phyloP scores from a whole-genome alignment of 345 rosid genomes.

The Syzygium grande region DNA sequence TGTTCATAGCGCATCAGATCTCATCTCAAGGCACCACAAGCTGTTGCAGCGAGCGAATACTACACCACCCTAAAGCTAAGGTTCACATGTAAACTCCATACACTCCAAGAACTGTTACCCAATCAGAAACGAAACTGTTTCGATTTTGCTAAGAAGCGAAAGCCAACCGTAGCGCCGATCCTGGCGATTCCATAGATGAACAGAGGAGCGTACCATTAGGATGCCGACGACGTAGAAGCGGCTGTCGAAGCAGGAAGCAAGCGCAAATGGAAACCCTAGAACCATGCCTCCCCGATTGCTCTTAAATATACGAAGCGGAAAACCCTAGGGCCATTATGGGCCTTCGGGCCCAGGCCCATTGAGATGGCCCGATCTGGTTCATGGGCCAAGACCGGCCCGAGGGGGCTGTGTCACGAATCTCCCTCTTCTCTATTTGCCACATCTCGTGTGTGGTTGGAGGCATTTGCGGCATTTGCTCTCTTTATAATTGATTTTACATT shows the following conservation, averaged over 20 bases:
- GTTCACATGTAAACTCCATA: neutral
- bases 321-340: neutral
- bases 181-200: neutral
- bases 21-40: neutral
- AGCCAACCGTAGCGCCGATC: neutral
- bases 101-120: neutral
- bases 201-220: neutral
- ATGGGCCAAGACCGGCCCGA: neutral
- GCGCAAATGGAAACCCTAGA: neutral
- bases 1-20: neutral
- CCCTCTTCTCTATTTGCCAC: neutral
- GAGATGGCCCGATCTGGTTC: neutral
- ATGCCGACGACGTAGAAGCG: neutral
- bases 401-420: neutral
- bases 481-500: neutral
- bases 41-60: neutral
- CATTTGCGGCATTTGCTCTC: neutral
- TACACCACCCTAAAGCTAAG: neutral
- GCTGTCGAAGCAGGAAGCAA: neutral
- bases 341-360: neutral
- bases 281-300: neutral
- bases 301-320: neutral
- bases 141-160: neutral
- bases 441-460: neutral
- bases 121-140: neutral